These are phyloP conservation scores for Cytospora schulzeri DNA, from an alignment of 2,329 filamentous ascomycete genomes.

Conservation along the genomic window DNA sequence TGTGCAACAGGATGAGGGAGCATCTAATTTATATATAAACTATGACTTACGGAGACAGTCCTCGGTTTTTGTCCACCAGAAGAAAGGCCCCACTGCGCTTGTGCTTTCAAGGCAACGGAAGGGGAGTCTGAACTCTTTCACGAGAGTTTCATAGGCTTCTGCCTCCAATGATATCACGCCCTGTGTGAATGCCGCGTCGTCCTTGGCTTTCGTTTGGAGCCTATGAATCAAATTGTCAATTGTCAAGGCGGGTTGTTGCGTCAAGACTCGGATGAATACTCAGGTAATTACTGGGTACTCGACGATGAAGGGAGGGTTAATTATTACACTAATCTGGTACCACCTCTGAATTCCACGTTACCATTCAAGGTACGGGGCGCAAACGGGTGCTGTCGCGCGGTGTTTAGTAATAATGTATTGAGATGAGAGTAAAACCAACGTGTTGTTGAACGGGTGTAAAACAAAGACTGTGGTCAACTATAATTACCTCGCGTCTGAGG, in stretches of 20 bases:
- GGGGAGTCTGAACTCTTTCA: constrained; percentile 35
- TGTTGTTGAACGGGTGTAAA: neutral
- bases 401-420: neutral
- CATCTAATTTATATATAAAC: no score
- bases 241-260: neutral
- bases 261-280: no score
- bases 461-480: neutral
- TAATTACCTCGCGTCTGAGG: constrained; percentile 4
- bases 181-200: constrained; percentile 35
- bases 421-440: no score
- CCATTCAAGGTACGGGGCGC: neutral
- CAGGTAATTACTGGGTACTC: neutral
- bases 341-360: constrained; percentile 9
- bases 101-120: constrained; percentile 35
- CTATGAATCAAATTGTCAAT: constrained; percentile 12
- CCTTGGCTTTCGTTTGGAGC: constrained; percentile 31
- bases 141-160: constrained; percentile 33
- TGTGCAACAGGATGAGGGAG: neutral
- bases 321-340: constrained; percentile 28
- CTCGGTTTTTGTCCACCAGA: constrained; percentile 37
- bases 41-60: constrained; percentile 35
- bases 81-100: constrained; percentile 39
- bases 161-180: constrained; percentile 33
- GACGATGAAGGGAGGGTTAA: neutral
- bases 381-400: neutral